Conservation (phyloP, 148 eudicot species). For the Rheum nobile region DNA sequence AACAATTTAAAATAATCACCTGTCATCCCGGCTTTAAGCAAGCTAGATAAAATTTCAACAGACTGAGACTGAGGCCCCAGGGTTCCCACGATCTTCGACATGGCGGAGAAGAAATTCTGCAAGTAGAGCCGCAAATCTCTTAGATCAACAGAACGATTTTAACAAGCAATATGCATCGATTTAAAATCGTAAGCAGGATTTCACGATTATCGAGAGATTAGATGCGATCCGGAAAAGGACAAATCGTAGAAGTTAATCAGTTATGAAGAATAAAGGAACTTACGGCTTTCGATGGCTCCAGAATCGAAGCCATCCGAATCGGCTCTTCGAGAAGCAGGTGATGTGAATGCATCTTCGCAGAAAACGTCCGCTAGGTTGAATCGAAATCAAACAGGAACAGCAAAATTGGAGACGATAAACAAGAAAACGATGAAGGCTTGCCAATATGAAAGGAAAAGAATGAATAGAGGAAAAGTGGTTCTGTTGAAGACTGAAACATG, state of each 20-base stretch:
- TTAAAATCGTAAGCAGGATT: not conserved
- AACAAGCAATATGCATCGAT: not conserved
- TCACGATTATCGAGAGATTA: not conserved
- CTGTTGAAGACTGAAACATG: not conserved
- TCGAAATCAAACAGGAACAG: not conserved
- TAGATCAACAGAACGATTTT: not conserved
- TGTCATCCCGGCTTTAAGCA: slow-evolving; percentile 87
- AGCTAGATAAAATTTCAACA: slow-evolving; percentile 56
- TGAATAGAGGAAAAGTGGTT: not conserved
- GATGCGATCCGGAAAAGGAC: not conserved
- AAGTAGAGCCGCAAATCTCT: not conserved
- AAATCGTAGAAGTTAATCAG: not conserved
- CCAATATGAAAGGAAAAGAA: slow-evolving; percentile 5
- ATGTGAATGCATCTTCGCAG: slow-evolving; percentile 50
- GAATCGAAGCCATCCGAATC: slow-evolving; percentile 82
- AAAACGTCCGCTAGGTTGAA: not conserved
- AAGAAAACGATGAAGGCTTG: slow-evolving; percentile 6
- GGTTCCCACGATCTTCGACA: slow-evolving; percentile 98
- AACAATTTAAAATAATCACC: slow-evolving; percentile 21
- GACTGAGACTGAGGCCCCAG: slow-evolving; percentile 78
- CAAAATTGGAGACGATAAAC: not conserved
- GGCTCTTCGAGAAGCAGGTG: slow-evolving; percentile 94
- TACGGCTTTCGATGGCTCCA: slow-evolving; percentile 83
- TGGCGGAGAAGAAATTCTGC: slow-evolving; percentile 76
- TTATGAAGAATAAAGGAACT: not conserved